Evolutionary conservation across 352 stramenopile genomes (phyloP), one percentile per base, ranked within the genome.

Genomic region (Phytophthora pistaciae): DNA sequence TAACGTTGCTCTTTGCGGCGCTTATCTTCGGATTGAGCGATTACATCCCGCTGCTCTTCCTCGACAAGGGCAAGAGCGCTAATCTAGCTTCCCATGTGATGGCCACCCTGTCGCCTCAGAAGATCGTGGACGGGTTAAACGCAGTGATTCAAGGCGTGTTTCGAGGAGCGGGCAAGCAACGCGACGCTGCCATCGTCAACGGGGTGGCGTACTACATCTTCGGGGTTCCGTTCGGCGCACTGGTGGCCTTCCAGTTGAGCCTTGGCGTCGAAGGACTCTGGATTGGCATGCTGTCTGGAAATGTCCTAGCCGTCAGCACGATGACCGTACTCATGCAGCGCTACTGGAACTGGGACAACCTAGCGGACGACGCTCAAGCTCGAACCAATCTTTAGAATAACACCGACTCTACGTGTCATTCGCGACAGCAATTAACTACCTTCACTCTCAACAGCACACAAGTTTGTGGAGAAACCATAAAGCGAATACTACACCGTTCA

Each of bases 171-270:
- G 88, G 88, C 13, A 27, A 63, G 16, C 86, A 95, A 48, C 77
- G 75, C 4, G 60, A 80, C 23, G 78, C 73, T 14, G 82, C 87
- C 1, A 66, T 77, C 23, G 71, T 80, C 3, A 93, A 91, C 58
- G 79, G 81, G 9, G 65, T 90, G 18, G 82, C 82, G 11, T 95
- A 91, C 60, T 95, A 94, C 60, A 60, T 75, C 5, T 77, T 89
- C 2, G 85, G 88, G 11, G 70, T 95, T 21, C 88, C 90, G 5
- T 11, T 93, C 0, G 87, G 75, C 0, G 80, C 80, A 5, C 40
- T 89, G 14, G 59, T 94, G 0, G 87, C 68, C 6, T 80, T 95
- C 68, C 36, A 69, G 31, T 49, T 29, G 40, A 74, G n/a, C 20
- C 42, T 85, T 5, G 78, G 78, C 31, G 72, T 92, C 11, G 48